phyloP scores from a whole-genome alignment of 306 rosid genomes.

The Pyrus pyrifolia region DNA sequence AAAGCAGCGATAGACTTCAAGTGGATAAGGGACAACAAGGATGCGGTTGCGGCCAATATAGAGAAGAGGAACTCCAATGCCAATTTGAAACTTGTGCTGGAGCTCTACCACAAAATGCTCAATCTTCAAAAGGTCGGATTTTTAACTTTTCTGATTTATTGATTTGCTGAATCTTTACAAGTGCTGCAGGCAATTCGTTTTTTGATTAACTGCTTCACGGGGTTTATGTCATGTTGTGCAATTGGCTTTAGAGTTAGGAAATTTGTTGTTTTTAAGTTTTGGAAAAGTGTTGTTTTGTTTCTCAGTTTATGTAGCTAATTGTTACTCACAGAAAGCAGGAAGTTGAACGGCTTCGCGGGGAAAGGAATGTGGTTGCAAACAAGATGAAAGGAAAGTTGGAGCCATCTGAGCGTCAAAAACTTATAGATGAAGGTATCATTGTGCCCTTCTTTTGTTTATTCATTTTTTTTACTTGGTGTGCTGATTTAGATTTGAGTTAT shows the following conservation, averaged over 20 bases:
- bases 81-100: constrained; percentile 70
- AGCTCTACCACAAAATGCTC: constrained; percentile 61
- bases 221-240: neutral
- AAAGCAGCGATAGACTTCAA: constrained; percentile 86
- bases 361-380: constrained; percentile 84
- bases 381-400: constrained; percentile 95
- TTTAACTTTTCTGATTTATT: neutral
- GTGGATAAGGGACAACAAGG: constrained; percentile 92
- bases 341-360: constrained; percentile 88
- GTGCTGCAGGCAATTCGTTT: neutral
- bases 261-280: neutral
- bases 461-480: neutral
- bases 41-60: constrained; percentile 61
- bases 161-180: neutral
- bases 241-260: neutral
- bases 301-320: constrained; percentile 56
- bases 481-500: neutral
- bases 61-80: constrained; percentile 68
- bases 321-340: constrained; percentile 88
- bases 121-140: constrained; percentile 77
- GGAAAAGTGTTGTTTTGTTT: constrained; percentile 11
- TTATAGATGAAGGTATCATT: constrained; percentile 73
- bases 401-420: constrained; percentile 60
- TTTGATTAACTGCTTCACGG: neutral
- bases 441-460: neutral